Evolutionary conservation across 148 eudicot species (phyloP).

Genomic region (Rhododendron williamsianum): DNA sequence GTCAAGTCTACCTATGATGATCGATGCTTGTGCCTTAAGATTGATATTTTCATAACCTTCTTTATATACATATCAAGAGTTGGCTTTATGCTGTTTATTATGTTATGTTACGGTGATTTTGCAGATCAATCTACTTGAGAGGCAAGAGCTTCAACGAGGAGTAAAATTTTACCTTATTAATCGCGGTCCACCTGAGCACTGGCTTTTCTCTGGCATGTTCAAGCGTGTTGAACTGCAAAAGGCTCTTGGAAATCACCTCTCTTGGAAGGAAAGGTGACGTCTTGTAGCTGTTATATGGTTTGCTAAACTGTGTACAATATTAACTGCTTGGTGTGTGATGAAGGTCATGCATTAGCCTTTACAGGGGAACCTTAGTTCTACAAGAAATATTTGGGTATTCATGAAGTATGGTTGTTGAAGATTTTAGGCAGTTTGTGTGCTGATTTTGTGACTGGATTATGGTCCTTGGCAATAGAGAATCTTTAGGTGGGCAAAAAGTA

Average conservation of each 20-base stretch:
- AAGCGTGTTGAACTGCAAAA: constrained; percentile 89
- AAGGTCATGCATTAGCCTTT: background rate
- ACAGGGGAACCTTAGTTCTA: background rate
- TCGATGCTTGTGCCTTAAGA: background rate
- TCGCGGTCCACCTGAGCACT: constrained; percentile 83
- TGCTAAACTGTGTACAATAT: background rate
- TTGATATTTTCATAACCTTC: background rate
- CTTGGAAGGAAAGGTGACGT: constrained; percentile 89
- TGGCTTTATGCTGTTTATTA: background rate
- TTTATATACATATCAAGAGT: background rate
- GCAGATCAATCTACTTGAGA: constrained; percentile 83
- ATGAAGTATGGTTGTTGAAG: background rate
- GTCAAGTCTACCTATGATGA: background rate
- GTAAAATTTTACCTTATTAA: constrained; percentile 56
- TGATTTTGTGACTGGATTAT: background rate
- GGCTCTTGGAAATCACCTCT: constrained; percentile 87
- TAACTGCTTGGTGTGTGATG: background rate
- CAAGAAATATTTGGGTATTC: background rate
- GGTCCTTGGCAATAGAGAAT: background rate
- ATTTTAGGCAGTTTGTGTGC: background rate
- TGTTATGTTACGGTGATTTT: constrained; percentile 3
- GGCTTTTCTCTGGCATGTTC: constrained; percentile 62
- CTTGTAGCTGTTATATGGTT: background rate
- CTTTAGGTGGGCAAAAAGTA: background rate
- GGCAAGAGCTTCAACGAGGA: constrained; percentile 90